These are phyloP conservation scores for Chenopodium album DNA, from an alignment of 148 eudicot genomes.

Conservation along the genomic window DNA sequence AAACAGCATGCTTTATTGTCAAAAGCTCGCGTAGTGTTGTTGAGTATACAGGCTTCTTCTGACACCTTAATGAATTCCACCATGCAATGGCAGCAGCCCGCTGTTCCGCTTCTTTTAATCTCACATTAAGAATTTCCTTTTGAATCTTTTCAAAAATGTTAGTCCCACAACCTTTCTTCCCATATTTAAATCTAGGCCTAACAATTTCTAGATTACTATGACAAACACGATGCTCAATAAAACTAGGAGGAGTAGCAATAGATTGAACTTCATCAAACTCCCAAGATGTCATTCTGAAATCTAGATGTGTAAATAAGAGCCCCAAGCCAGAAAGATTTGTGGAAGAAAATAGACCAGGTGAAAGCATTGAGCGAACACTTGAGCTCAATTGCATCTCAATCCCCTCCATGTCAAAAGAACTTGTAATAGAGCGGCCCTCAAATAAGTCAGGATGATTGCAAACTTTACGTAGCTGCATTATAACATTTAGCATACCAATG, in stretches of 20 bases:
- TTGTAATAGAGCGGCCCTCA: constrained; percentile 98
- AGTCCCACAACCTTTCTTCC: constrained; percentile 46
- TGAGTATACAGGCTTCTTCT: constrained; percentile 70
- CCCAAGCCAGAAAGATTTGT: constrained; percentile 75
- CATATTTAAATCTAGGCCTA: constrained; percentile 36
- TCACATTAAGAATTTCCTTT: constrained; percentile 71
- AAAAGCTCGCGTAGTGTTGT: constrained; percentile 60
- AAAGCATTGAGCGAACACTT: constrained; percentile 64
- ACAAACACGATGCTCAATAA: constrained; percentile 55
- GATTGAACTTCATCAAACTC: constrained; percentile 89
- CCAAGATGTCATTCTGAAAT: constrained; percentile 88
- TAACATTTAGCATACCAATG: constrained; percentile 95
- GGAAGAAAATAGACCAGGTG: constrained; percentile 53
- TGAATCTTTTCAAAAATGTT: constrained; percentile 85
- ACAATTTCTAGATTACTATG: constrained; percentile 32
- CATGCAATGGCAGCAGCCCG: constrained; percentile 81
- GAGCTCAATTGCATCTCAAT: constrained; percentile 80
- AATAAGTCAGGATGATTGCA: constrained; percentile 99
- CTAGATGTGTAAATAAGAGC: constrained; percentile 74
- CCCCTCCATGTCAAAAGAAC: constrained; percentile 96
- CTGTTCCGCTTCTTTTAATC: constrained; percentile 68
- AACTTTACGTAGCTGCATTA: constrained; percentile 99
- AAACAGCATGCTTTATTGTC: constrained; percentile 57
- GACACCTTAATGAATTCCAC: constrained; percentile 95
- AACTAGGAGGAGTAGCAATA: constrained; percentile 82